Evolutionary conservation across 192 early-diverging fungal species (phyloP).

Genomic region (Backusella liffmaniae): DNA sequence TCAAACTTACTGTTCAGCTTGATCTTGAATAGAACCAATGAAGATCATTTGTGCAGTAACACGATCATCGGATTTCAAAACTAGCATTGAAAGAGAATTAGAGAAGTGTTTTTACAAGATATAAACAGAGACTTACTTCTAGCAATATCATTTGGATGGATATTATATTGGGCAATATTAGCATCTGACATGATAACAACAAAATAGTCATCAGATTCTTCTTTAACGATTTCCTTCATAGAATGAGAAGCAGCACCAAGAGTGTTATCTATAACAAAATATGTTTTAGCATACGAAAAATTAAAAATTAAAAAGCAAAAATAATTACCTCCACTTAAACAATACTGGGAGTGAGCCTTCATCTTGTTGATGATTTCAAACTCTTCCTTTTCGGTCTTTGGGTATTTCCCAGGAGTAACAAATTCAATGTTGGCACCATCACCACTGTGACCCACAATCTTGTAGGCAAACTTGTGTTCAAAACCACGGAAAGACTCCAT

Average conservation of each 20-base stretch:
- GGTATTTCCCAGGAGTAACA: slow-evolving; percentile 66
- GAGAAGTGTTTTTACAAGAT: not conserved
- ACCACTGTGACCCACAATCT: slow-evolving; percentile 75
- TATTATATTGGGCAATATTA: slow-evolving; percentile 77
- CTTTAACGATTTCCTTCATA: slow-evolving; percentile 66
- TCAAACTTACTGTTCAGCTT: slow-evolving; percentile 59
- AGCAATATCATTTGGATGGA: slow-evolving; percentile 65
- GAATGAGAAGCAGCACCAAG: slow-evolving; percentile 62
- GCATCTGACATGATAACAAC: slow-evolving; percentile 79
- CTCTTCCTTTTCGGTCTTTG: slow-evolving; percentile 75
- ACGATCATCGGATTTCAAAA: slow-evolving; percentile 66
- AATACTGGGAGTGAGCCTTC: slow-evolving; percentile 78
- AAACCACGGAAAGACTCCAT: slow-evolving; percentile 75
- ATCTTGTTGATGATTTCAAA: slow-evolving; percentile 71
- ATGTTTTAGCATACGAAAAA: not conserved
- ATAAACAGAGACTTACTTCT: slow-evolving; percentile 42
- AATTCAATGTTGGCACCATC: slow-evolving; percentile 75
- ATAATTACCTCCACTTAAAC: slow-evolving; percentile 58
- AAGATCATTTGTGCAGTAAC: slow-evolving; percentile 78
- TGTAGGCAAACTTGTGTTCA: slow-evolving; percentile 79
- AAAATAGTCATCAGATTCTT: slow-evolving; percentile 80
- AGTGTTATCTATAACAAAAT: slow-evolving; percentile 59
- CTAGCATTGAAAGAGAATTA: slow-evolving; percentile 26
- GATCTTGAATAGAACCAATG: slow-evolving; percentile 76
- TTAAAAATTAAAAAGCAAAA: not conserved